Evolutionary conservation across 1,284 basidiomycete species (phyloP).

Genomic region (Puccinia triticina): DNA sequence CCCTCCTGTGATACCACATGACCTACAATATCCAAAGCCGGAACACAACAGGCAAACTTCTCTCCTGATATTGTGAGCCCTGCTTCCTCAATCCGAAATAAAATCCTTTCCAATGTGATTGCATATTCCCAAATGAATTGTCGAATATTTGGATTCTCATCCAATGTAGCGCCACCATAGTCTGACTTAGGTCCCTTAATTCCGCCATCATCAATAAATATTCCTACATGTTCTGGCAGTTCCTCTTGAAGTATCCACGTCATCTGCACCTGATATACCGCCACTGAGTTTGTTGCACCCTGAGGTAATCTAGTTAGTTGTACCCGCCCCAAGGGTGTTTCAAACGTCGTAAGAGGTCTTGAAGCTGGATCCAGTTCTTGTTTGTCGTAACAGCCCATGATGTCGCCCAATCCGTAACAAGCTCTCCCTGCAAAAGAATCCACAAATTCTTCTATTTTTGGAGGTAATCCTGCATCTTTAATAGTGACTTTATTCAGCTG

Average conservation of each 20-base stretch:
- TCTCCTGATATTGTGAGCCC: neutral
- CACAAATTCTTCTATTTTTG: neutral
- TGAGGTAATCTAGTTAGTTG: neutral
- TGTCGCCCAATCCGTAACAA: neutral
- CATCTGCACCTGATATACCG: conserved; percentile 12
- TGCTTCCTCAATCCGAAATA: neutral
- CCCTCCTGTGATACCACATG: neutral
- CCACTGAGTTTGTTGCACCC: conserved; percentile 21
- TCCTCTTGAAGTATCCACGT: conserved; percentile 10
- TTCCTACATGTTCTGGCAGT: neutral
- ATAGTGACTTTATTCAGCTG: conserved; percentile 1
- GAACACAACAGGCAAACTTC: neutral
- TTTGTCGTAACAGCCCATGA: neutral
- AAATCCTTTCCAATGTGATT: neutral
- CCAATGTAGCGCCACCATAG: neutral
- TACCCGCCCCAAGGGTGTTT: neutral
- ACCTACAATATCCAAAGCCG: neutral
- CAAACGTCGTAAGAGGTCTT: neutral
- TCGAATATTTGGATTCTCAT: neutral
- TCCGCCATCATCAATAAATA: conserved; percentile 26
- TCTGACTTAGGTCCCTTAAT: conserved; percentile 13
- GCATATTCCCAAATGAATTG: conserved; percentile 20
- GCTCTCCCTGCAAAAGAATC: neutral
- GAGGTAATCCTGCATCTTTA: neutral
- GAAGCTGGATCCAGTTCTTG: neutral